Percentiles rank a stretch among this genome's conserved stretches.
These are phyloP conservation scores for Mycena sp. DNA, from an alignment of 1,284 basidiomycete species.

Conservation along the genomic window DNA sequence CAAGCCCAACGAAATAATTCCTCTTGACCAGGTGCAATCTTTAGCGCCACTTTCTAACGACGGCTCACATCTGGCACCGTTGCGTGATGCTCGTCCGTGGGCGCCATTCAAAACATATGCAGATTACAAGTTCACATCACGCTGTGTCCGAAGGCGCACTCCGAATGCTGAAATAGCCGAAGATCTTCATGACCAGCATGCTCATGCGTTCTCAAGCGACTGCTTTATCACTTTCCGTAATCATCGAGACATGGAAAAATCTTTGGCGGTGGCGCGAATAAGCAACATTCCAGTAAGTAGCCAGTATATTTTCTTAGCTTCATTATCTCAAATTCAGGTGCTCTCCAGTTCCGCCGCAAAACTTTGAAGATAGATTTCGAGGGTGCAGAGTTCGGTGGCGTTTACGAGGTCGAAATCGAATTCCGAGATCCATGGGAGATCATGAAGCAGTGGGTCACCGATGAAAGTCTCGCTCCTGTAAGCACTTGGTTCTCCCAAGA, in stretches of 20 bases:
- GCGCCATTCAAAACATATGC: constrained; percentile 9
- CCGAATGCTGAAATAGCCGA: constrained; percentile 20
- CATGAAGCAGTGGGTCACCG: constrained; percentile 34
- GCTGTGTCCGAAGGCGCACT: constrained; percentile 9
- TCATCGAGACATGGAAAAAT: constrained; percentile 18
- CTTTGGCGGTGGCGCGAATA: constrained; percentile 10
- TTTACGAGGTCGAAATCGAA: constrained; percentile 18
- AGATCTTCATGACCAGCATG: constrained; percentile 7
- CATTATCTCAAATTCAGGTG: neutral
- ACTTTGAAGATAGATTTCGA: constrained; percentile 17
- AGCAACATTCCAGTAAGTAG: constrained; percentile 1
- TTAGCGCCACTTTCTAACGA: neutral
- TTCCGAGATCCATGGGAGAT: constrained; percentile 39
- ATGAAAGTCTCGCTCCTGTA: constrained; percentile 33
- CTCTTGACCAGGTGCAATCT: neutral
- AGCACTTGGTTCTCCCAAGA: constrained; percentile 35
- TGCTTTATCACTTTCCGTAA: constrained; percentile 7
- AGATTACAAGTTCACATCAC: constrained; percentile 18
- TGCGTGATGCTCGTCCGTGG: constrained; percentile 13
- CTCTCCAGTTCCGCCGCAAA: constrained; percentile 6
- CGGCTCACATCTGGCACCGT: neutral
- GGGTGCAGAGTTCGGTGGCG: neutral
- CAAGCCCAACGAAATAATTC: constrained; percentile 3
- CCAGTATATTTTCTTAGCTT: neutral
- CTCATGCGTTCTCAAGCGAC: constrained; percentile 2